Percentiles rank a stretch among this genome's conserved stretches.
These are phyloP conservation scores for Echeveria elegans DNA, from an alignment of 164 flowering plant species.

Conservation along the genomic window DNA sequence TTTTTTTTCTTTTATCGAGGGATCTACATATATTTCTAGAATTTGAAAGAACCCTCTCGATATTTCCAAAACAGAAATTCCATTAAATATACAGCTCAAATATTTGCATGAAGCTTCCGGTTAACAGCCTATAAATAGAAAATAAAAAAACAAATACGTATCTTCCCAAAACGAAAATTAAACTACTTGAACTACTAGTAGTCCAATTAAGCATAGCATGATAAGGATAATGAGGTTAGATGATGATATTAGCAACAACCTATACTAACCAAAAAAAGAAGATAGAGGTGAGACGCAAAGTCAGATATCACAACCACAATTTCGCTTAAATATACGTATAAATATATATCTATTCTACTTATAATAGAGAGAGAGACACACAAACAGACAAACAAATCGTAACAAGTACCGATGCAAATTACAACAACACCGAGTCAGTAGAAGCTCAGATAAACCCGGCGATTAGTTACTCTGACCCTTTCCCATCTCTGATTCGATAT, in stretches of 20 bases:
- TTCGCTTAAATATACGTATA: background rate
- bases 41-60: too few species aligned
- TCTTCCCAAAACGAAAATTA: too few species aligned
- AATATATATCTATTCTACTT: too few species aligned
- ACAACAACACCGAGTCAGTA: background rate
- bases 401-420: background rate
- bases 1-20: too few species aligned
- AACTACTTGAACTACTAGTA: background rate
- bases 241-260: background rate
- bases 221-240: background rate
- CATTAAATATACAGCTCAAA: background rate
- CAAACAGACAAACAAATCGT: background rate
- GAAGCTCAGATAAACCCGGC: background rate
- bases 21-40: too few species aligned
- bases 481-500: background rate
- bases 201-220: background rate
- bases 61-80: background rate
- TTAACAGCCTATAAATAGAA: background rate
- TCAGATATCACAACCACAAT: background rate
- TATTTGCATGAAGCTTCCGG: background rate
- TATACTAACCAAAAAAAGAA: background rate
- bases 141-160: too few species aligned
- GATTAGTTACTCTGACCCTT: slow-evolving; percentile 6
- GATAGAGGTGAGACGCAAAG: background rate
- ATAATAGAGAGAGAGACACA: too few species aligned